A percentile compares a stretch with the other conserved stretches of the same genome.
These are phyloP conservation scores for Lathyrus sativus DNA, from an alignment of 306 rosid genomes.

Conservation along the genomic window DNA sequence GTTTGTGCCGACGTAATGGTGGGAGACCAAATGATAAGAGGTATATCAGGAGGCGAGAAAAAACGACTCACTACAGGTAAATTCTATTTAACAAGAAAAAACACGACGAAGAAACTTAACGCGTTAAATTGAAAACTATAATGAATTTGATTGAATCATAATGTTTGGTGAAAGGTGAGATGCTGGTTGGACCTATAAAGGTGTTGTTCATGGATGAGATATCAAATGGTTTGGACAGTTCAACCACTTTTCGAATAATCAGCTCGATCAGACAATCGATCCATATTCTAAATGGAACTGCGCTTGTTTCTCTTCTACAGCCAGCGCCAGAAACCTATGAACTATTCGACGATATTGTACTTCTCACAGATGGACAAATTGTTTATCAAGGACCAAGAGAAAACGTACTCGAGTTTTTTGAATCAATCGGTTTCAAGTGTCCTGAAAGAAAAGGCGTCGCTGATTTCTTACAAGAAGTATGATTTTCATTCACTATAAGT, in stretches of 20 bases:
- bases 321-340: conserved; percentile 69
- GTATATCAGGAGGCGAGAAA: conserved; percentile 79
- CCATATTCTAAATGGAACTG: conserved; percentile 67
- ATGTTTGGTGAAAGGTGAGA: conserved; percentile 56
- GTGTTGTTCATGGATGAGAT: conserved; percentile 83
- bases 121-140: neutral
- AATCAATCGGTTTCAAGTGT: conserved; percentile 56
- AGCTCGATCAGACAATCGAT: conserved; percentile 67
- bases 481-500: conserved; percentile 1
- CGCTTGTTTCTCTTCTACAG: conserved; percentile 56
- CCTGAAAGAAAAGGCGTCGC: conserved; percentile 86
- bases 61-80: conserved; percentile 74
- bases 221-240: conserved; percentile 84
- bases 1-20: conserved; percentile 46
- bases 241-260: conserved; percentile 79
- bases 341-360: conserved; percentile 51
- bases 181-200: conserved; percentile 80
- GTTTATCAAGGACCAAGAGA: conserved; percentile 76
- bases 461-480: conserved; percentile 51
- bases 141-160: neutral
- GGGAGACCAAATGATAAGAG: conserved; percentile 74
- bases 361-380: conserved; percentile 69
- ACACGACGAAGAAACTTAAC: neutral
- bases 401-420: conserved; percentile 63
- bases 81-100: neutral